These are phyloP conservation scores for Rauvolfia tetraphylla DNA, from an alignment of 257 asterid genomes.

Conservation along the genomic window DNA sequence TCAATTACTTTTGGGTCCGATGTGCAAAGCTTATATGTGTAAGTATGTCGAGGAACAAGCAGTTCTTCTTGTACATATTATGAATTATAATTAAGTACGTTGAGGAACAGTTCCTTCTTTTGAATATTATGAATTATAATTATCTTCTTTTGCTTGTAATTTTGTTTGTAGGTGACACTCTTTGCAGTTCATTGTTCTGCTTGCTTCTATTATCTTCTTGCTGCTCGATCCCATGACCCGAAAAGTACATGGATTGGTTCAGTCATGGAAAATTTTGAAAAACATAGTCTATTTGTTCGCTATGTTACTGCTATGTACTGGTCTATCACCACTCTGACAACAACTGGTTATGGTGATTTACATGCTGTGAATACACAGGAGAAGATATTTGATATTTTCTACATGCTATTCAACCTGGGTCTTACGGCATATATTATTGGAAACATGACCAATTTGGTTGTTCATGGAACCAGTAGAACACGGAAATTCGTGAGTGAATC, in stretches of 20 bases:
- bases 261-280: conserved; percentile 18
- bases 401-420: conserved; percentile 66
- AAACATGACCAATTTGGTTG: conserved; percentile 86
- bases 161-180: conserved; percentile 52
- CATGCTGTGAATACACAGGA: conserved; percentile 60
- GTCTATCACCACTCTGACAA: conserved; percentile 65
- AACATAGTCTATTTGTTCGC: conserved; percentile 32
- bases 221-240: conserved; percentile 39
- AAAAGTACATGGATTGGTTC: conserved; percentile 52
- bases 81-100: neutral
- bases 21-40: conserved; percentile 60
- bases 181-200: conserved; percentile 65
- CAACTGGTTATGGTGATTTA: conserved; percentile 72
- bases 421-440: conserved; percentile 72
- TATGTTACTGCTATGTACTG: conserved; percentile 59
- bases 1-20: conserved; percentile 57
- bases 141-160: conserved; percentile 14
- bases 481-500: conserved; percentile 62
- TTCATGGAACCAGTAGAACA: conserved; percentile 73
- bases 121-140: neutral
- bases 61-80: neutral
- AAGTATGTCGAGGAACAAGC: conserved; percentile 28
- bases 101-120: conserved; percentile 1
- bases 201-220: conserved; percentile 58
- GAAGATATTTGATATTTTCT: conserved; percentile 54